Evolutionary conservation across 75 land plant species (phyloP), one percentile per base, ranked within the genome.

Genomic region (Picea glauca): DNA sequence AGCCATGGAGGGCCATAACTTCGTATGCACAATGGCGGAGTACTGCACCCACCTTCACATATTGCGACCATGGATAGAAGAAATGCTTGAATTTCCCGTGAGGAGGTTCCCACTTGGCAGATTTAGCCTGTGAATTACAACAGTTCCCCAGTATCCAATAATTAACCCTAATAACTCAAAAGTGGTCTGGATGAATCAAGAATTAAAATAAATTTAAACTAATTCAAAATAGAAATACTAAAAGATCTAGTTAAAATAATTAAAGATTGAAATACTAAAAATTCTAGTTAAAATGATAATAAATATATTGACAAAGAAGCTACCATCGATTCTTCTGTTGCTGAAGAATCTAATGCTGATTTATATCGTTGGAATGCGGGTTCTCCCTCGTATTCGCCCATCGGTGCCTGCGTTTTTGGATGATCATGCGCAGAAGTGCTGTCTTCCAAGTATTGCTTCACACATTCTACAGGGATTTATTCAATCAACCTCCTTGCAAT

Each of bases 101-200:
- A 56, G 92, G 94, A 18, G 93, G 94, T 77, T 92, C 94, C 94
- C 94, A 92, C 78, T 80, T 88, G 50, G 94, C 94, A 20, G 87
- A 85, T 43, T 74, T 81, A 2, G 93, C 92, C 93, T 92, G 58
- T 50, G 2, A 50, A 50, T 9, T 50, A 9, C 56, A 50, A 50
- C 56, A 50, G 56, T 1, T 50, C 56, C 9, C 56, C 56, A 1
- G 2, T 50, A 9, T 9, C 12, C 43, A 40, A 5, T 40, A 40
- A 40, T 50, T 50, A 1, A 50, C 26, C 26, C 26, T 26, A 26
- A 26, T 26, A 26, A 26, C 26, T 26, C 26, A 26, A 26, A 26
- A 26, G 26, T 26, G 26, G 26, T 26, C 26, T 26, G 26, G 26
- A 26, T 26, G 26, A 26, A 26, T 26, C 26, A 26, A 26, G 26